phyloP scores from a whole-genome alignment of 371 early-diverging fungal species.

The Mortierella polycephala region DNA sequence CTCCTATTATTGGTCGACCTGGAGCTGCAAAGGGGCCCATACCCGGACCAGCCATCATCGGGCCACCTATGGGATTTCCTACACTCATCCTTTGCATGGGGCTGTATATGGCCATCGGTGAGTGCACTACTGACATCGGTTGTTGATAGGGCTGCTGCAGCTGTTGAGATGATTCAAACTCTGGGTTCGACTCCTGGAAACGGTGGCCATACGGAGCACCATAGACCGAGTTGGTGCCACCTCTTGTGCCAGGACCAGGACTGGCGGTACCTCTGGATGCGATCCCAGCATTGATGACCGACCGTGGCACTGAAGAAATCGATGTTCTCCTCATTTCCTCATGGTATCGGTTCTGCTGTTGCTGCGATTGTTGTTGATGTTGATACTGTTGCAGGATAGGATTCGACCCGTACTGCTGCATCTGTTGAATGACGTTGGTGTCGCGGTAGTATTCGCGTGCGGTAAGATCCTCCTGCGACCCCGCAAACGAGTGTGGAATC shows the following conservation, averaged over 20 bases:
- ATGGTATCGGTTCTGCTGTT: constrained; percentile 16
- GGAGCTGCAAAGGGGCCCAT: constrained; percentile 6
- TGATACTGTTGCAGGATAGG: constrained; percentile 15
- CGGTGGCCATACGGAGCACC: constrained; percentile 10
- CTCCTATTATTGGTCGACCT: constrained; percentile 16
- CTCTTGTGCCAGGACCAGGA: constrained; percentile 8
- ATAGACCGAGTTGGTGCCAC: constrained; percentile 4
- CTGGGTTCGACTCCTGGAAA: constrained; percentile 6
- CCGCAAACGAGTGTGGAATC: not conserved
- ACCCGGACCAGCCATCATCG: constrained; percentile 3
- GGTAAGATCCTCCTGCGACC: constrained; percentile 36
- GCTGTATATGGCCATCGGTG: constrained; percentile 14
- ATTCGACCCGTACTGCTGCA: constrained; percentile 28
- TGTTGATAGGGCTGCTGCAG: not conserved
- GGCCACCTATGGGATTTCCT: constrained; percentile 10
- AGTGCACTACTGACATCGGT: not conserved
- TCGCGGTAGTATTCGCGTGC: constrained; percentile 54
- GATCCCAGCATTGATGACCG: constrained; percentile 16
- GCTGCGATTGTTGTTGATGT: constrained; percentile 19
- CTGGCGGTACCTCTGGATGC: not conserved
- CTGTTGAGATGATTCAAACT: constrained; percentile 9
- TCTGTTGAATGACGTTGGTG: constrained; percentile 42
- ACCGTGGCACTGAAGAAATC: constrained; percentile 34
- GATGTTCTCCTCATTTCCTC: constrained; percentile 44
- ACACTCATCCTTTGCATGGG: constrained; percentile 13